Base-by-base conservation (phyloP, 345 rosid genomes). In the Combretum micranthum region DNA sequence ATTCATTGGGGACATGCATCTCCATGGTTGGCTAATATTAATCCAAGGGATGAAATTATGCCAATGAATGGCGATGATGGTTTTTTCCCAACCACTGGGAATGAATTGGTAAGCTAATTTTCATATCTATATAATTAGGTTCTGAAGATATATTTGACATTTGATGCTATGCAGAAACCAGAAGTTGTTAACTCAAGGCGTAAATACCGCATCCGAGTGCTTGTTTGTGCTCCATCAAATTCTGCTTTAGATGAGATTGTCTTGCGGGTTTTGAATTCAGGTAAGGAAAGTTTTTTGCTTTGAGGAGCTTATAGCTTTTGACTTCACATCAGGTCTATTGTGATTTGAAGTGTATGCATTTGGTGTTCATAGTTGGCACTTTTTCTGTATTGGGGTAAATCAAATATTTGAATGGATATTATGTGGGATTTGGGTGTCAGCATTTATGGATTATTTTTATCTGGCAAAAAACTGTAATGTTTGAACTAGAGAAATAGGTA, bases 241-340 rank as follows among this genome's bases (percentile, higher is more conserved):
- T 93, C 99, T 45, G 99, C 97, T 17, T 88, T 93, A 67, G 97
- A 93, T 77, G 99, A 93, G 81, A 93, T 89, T 67, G 87, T 93
- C 53, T 60, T 82, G 66, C 92, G 96, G 65, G 84, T 93, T 77
- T 69, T 93, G 47, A 80, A 72, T 64, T 64, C 82, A 19, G 97
- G 99, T 89, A 78, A 66, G 56, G 61, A 43, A 59, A 61, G 64
- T 62, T 53, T 46, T 50, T 7, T 22, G 53, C 25, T 18, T 46
- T 32, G 4, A 53, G 20, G 19, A 42, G 23, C 23, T 52, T 7
- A 44, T 52, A 17, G 53, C 55, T 18, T 45, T 15, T 20, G 25
- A n/a, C 14, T 22, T 48, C 9, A 37, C 42, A 51, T 52, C 42
- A 42, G 21, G 42, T 51, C 21, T 51, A 20, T 45, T 59, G 18